phyloP scores from a whole-genome alignment of 2,329 filamentous ascomycete species.

The Stenocarpella maydis region DNA sequence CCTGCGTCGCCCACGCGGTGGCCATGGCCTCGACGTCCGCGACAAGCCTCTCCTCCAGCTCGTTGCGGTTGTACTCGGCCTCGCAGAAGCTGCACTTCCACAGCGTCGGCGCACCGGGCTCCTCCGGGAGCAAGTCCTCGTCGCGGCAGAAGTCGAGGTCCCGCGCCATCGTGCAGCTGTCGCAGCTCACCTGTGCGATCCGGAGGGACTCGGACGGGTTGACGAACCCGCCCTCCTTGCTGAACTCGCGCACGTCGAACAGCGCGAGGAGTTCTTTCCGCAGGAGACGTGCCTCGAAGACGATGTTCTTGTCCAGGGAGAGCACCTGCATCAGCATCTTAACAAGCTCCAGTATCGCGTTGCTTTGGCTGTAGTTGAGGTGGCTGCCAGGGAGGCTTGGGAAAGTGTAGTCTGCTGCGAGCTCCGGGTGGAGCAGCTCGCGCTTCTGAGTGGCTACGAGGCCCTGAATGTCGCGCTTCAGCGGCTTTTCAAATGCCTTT shows the following conservation, averaged over 20 bases:
- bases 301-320: constrained; percentile 88
- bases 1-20: constrained; percentile 86
- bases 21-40: constrained; percentile 77
- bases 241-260: constrained; percentile 96
- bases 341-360: constrained; percentile 88
- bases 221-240: constrained; percentile 82
- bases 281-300: constrained; percentile 84
- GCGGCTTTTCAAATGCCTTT: constrained; percentile 84
- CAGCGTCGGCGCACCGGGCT: constrained; percentile 37
- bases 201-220: constrained; percentile 83
- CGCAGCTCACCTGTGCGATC: constrained; percentile 81
- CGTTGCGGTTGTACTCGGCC: constrained; percentile 77
- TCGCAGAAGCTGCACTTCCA: constrained; percentile 85
- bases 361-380: constrained; percentile 52
- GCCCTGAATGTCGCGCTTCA: constrained; percentile 85
- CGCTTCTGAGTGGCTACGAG: constrained; percentile 88
- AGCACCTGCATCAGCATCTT: constrained; percentile 94
- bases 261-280: constrained; percentile 88
- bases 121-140: constrained; percentile 73
- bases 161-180: constrained; percentile 87
- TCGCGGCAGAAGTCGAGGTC: constrained; percentile 95
- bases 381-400: constrained; percentile 80
- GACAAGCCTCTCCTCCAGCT: constrained; percentile 85
- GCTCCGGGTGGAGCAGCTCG: constrained; percentile 87
- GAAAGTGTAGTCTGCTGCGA: constrained; percentile 87